These are phyloP conservation scores for Clonostachys rhizophaga DNA, from an alignment of 2,329 filamentous ascomycete genomes.

Conservation along the genomic window DNA sequence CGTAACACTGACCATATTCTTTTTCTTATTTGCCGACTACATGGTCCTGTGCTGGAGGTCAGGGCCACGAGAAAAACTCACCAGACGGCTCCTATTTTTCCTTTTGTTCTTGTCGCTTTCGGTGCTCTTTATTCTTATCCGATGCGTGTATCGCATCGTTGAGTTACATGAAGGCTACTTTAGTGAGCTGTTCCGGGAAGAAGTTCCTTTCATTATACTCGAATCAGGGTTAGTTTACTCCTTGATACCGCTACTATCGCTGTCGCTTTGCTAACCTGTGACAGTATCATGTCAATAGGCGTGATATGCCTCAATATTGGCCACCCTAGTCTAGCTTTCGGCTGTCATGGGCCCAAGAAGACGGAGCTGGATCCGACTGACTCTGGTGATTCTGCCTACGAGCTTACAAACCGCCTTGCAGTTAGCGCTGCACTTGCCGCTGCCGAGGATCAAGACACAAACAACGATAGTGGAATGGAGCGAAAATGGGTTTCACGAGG, in stretches of 20 bases:
- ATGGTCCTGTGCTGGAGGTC: conserved; percentile 10
- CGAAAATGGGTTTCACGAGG: too few species aligned
- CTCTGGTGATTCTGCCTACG: too few species aligned
- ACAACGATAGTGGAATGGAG: too few species aligned
- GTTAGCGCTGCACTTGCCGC: too few species aligned
- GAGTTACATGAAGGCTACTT: conserved; percentile 53
- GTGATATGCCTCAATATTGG: background rate
- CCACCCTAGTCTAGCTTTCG: background rate
- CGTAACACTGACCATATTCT: conserved; percentile 37
- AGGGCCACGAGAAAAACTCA: conserved; percentile 12
- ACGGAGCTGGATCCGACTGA: too few species aligned
- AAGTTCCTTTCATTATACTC: conserved; percentile 46
- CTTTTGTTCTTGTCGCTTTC: conserved; percentile 41
- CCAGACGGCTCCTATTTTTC: conserved; percentile 38
- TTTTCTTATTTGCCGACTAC: conserved; percentile 31
- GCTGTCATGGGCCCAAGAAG: background rate
- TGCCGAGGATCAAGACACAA: too few species aligned
- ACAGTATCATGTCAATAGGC: background rate
- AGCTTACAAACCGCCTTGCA: too few species aligned
- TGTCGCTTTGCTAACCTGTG: too few species aligned
- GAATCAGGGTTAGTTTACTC: conserved; percentile 29
- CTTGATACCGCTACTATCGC: too few species aligned
- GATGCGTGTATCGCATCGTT: conserved; percentile 53
- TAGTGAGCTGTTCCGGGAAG: conserved; percentile 46
- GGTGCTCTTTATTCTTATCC: conserved; percentile 50